Base-by-base conservation (phyloP, 2,329 filamentous ascomycete genomes). In the Colletotrichum paranaense region DNA sequence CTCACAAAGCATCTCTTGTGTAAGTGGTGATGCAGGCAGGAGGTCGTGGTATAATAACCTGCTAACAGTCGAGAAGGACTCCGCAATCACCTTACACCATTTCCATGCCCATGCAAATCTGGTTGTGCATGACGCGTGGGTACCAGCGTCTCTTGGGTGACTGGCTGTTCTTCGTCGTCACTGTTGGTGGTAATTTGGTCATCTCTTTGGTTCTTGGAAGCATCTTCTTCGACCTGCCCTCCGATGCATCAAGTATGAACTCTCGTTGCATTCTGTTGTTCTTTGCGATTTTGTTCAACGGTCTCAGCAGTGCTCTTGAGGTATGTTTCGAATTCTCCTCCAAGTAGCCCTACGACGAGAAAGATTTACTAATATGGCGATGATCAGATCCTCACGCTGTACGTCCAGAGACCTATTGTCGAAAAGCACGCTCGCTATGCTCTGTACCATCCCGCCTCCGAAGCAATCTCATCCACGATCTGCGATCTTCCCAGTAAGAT, bases 101-200 rank as follows among this genome's bases (percentile, higher is more conserved):
- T 58, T 92, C 89, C 26, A 89, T 92, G 75, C 81, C 86, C 24
- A 85, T 88, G 16, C 92, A 93, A 80, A 88, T 93, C 5, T 80
- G 86, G 53, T 86, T 88, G 35, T 75, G 88, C 83, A 90, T 90
- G 8, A 84, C 88, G 73, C 86, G 92, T 60, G 91, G 93, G 77
- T 90, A 88, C 24, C 71, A 73, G n/a, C 57, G 71, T 6, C 57
- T 88, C 81, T 90, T 91, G 52, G 91, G 93, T 77, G 89, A 87
- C 74, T 89, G 89, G 1, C 86, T 90, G 72, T 92, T 92, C 81
- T 92, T 93, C 77, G 91, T 92, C 75, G 81, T 93, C 62, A 87
- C 88, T 46, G 91, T 92, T 78, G 11, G 62, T 35, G 62, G 53
- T 0, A 74, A 73, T 9, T 11, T 70, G 1, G 59, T 74, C 0